phyloP scores from a whole-genome alignment of 768 basidiomycete species.

The Podaxis sp. region DNA sequence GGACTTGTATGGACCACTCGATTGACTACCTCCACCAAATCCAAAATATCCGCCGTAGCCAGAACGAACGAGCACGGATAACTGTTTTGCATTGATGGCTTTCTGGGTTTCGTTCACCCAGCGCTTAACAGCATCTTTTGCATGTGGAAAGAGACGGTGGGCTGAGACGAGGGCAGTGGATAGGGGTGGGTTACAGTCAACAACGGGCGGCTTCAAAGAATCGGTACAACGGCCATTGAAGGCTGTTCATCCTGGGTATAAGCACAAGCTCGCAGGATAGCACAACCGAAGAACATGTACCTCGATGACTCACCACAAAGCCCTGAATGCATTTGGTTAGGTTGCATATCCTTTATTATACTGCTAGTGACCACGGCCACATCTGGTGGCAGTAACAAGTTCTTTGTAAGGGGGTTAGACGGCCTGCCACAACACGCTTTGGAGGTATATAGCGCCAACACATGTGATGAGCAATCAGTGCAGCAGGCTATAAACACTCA shows the following conservation, averaged over 20 bases:
- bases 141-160: slow-evolving; percentile 91
- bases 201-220: slow-evolving; percentile 99
- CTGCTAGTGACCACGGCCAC: slow-evolving; percentile 99
- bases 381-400: slow-evolving; percentile 86
- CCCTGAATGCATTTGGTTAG: slow-evolving; percentile 97
- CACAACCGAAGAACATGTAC: slow-evolving; percentile 50
- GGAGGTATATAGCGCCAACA: slow-evolving; percentile 12
- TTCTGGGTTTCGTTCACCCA: slow-evolving; percentile 99
- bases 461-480: neutral
- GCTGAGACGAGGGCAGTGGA: slow-evolving; percentile 96
- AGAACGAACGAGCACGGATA: slow-evolving; percentile 63
- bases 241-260: slow-evolving; percentile 52
- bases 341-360: slow-evolving; percentile 99
- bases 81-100: slow-evolving; percentile 87
- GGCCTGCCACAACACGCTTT: slow-evolving; percentile 95
- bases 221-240: slow-evolving; percentile 96
- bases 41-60: slow-evolving; percentile 65
- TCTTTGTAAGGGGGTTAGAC: slow-evolving; percentile 99
- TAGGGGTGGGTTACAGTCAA: slow-evolving; percentile 93
- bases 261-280: slow-evolving; percentile 2
- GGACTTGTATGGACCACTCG: slow-evolving; percentile 56
- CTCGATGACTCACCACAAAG: slow-evolving; percentile 94
- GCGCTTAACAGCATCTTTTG: slow-evolving; percentile 94
- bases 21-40: slow-evolving; percentile 57
- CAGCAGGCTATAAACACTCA: slow-evolving; percentile 43